Base-by-base conservation (phyloP, 2,329 filamentous ascomycete genomes). In the Aspergillus ibericus region DNA sequence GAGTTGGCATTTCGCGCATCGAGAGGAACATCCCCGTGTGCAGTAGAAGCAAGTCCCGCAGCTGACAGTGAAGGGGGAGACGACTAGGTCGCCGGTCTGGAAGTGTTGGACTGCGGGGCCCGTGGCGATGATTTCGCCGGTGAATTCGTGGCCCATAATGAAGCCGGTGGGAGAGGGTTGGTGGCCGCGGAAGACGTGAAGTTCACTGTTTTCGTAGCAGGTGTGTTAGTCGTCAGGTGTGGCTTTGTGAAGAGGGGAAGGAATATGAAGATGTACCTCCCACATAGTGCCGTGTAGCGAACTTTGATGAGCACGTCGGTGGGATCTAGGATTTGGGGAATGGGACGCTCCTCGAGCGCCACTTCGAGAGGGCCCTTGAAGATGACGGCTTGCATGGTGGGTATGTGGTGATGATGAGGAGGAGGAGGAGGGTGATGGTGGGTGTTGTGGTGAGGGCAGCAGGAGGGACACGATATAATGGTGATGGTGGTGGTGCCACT, bases 21-120 rank as follows among this genome's bases (percentile, higher is more conserved):
- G 87, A 1, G 90, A 91, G 0, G 91, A 89, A 72, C 84, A 87
- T 3, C 87, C 88, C 53, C 85, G 84, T 44, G 82, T 81, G 78
- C 92, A 96, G 77, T 93, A 96, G 78, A 93, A 96, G 75, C 92
- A 96, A 29, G 86, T 78, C 51, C 84, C 82, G 72, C 90, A 93
- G 38, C 87, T 91, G 35, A 84, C 78, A 16, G 92, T 96, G 72
- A 96, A 96, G 0, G 92, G 92, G 5, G 88, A 84, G 13, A 96
- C 90, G 22, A 96, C 82, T 66, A 85, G 85, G 70, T 96, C 92
- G 9, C 92, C 92, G 27, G 86, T 76, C 57, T 86, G 80, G 66
- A 96, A 81, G 0, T 81, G 84, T 62, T 83, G 85, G 4, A 72
- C 65, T 1, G 59, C 38, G 4, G 81, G 74, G 0, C 92, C 92